Base-by-base conservation (phyloP, 2,329 filamentous ascomycete species). In the Leptographium galeiforme region DNA sequence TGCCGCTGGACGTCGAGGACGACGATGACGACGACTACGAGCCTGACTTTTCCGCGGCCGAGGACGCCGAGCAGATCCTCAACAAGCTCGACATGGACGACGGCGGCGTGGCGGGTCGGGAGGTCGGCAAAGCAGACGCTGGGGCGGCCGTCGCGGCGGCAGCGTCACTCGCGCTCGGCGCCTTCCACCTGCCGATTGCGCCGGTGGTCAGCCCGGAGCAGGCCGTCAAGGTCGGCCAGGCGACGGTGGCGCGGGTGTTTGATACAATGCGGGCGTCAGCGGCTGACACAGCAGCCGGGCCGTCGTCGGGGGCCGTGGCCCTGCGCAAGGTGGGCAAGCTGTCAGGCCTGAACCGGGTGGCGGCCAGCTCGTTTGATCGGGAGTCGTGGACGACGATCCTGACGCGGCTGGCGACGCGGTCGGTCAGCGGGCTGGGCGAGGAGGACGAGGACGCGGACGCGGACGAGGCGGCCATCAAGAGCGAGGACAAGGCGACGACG, bases 381-480 rank as follows among this genome's bases (percentile, higher is more conserved):
- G 90, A 96, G 58, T 87, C 89, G 0, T 97, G 91, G 90, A 79
- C 95, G 59, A 93, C 89, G 0, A 80, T 97, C 19, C 76, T 97
- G 54, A 85, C 86, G 43, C 82, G 93, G 48, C 72, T 97, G 48
- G 91, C 90, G 13, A 95, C 90, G 4, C 79, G 91, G 40, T 79
- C 88, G 25, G 77, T 81, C 13, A 79, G 81, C 30, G 85, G 85
- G 2, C 74, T 95, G 46, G 16, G 94, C 65, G 78, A 96, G 57
- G 88, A 93, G 58, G 90, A 96, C 64, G 97, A 95, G 70, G 82
- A 90, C 53, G 82, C 79, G 56, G 82, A 91, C 44, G 89, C 96
- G 56, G 90, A 93, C 59, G 79, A 91, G n/a, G 91, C 10, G 43
- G 25, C 13, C 6, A 30, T 33, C 16, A 44, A 50, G 18, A 30